Conservation (phyloP, 2,329 filamentous ascomycete genomes). For the Pestalotiopsis sp. region DNA sequence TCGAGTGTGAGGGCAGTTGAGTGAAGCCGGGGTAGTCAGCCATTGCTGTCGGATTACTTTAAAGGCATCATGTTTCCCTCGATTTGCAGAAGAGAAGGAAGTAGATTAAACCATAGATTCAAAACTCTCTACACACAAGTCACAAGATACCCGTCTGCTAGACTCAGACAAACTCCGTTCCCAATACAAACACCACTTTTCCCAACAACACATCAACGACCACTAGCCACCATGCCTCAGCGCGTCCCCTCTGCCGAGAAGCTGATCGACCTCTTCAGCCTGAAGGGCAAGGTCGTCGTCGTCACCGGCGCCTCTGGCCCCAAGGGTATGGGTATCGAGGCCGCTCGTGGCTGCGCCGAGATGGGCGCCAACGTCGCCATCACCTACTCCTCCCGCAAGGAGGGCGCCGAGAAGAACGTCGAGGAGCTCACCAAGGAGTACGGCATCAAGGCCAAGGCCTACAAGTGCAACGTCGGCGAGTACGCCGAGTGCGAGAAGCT, state of each 20-base stretch:
- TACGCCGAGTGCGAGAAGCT: conserved; percentile 54
- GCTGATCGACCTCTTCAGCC: conserved; percentile 69
- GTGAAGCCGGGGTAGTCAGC: not conserved
- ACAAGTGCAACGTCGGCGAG: conserved; percentile 61
- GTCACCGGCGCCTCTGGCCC: conserved; percentile 72
- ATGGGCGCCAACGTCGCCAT: conserved; percentile 72
- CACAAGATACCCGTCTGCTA: not conserved
- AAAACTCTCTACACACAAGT: not conserved
- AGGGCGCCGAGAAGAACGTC: conserved; percentile 68
- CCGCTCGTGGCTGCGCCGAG: conserved; percentile 71
- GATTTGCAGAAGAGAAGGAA: not conserved
- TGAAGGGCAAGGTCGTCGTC: conserved; percentile 74
- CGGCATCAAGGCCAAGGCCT: conserved; percentile 67
- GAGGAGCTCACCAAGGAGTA: conserved; percentile 66
- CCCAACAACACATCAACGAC: conserved; percentile 11
- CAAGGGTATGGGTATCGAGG: conserved; percentile 71
- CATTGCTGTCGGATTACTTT: not conserved
- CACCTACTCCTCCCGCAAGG: conserved; percentile 73
- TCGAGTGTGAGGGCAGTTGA: not conserved
- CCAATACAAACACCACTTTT: not conserved
- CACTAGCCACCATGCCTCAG: conserved; percentile 53
- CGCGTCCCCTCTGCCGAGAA: conserved; percentile 57
- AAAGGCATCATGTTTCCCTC: not conserved
- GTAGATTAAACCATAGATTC: not conserved
- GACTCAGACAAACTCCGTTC: not conserved